Percentiles rank a stretch among this genome's conserved stretches.
These are phyloP conservation scores for Spergularia azorica DNA, from an alignment of 179 eudicot species.

Conservation along the genomic window DNA sequence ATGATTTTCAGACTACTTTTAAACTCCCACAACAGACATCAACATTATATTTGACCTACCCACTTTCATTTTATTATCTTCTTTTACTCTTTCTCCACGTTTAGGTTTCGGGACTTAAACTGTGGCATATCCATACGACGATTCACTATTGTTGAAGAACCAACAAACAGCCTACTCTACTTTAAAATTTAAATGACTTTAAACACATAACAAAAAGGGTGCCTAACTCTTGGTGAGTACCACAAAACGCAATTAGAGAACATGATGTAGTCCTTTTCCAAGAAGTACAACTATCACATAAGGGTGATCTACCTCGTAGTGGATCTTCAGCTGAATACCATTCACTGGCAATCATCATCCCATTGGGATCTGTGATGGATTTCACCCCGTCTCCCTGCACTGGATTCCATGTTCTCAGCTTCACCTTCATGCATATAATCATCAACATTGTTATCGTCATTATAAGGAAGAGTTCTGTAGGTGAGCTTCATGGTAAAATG, in stretches of 20 bases:
- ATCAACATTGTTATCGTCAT: constrained; percentile 46
- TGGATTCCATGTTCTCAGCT: constrained; percentile 38
- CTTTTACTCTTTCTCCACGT: too few relatives aligned
- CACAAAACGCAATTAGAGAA: neutral
- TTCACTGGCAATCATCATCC: constrained; percentile 96
- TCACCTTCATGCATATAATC: constrained; percentile 53
- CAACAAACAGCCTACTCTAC: neutral
- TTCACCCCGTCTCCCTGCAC: constrained; percentile 43
- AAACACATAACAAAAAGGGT: neutral
- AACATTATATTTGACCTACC: neutral
- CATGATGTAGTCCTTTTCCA: neutral
- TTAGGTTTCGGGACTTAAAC: too few relatives aligned
- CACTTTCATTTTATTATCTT: too few relatives aligned
- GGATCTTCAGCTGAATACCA: constrained; percentile 99
- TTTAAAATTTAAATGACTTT: too few relatives aligned
- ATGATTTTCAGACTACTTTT: constrained; percentile 1
- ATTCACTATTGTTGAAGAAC: neutral
- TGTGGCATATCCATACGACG: too few relatives aligned
- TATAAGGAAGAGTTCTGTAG: constrained; percentile 60
- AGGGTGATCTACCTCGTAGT: constrained; percentile 60
- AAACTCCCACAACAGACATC: constrained; percentile 2
- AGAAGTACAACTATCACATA: neutral
- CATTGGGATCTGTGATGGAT: constrained; percentile 62
- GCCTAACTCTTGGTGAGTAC: neutral
- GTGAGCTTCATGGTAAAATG: constrained; percentile 89